Base-by-base conservation (phyloP, 169 alveolate species). In the Cryptosporidium xiaoi region DNA sequence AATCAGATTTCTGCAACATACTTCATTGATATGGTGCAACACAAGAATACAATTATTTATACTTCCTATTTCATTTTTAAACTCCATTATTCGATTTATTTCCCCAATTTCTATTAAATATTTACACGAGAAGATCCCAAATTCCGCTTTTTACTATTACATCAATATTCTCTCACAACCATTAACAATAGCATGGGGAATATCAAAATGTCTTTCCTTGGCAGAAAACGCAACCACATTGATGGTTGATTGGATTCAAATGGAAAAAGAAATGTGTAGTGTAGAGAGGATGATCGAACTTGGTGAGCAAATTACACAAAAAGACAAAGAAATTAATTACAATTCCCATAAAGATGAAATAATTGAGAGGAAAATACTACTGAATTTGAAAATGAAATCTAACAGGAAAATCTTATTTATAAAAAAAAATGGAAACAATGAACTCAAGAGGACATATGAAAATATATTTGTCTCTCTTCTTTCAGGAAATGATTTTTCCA, bases 251-350 rank as follows among this genome's bases (percentile, higher is more conserved):
- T 77, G 46, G 29, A 40, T 77, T 18, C 87, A 77, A 20, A 65
- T 77, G 27, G 87, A 77, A 33, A 77, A 56, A 29, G 87, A 77
- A 33, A 77, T 77, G 87, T 77, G 87, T 27, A 77, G 87, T 60
- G 58, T 77, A 18, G 87, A 77, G 27, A 77, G 87, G 34, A 56
- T 77, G 33, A 56, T 56, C 44, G 77, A 77, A 6, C 34, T 77
- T 2, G 6, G 40, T 10, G 48, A 44, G 15, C 36, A 34, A 5
- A 62, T 62, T 46, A 16, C 71, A 1, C 46, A 16, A 58, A 48
- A 60, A 7, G 87, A 77, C 34, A 55, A 56, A 13, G 65, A 60
- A 1, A 65, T 68, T 5, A 62, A 62, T 15, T 77, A 60, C 50
- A 24, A 58, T 3, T 48, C 1, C 44, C 77, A 56, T 8, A 20